A percentile compares a stretch with the other conserved stretches of the same genome.
Evolutionary conservation across 768 basidiomycete genomes (phyloP).

Genomic region (Suillus americanus): DNA sequence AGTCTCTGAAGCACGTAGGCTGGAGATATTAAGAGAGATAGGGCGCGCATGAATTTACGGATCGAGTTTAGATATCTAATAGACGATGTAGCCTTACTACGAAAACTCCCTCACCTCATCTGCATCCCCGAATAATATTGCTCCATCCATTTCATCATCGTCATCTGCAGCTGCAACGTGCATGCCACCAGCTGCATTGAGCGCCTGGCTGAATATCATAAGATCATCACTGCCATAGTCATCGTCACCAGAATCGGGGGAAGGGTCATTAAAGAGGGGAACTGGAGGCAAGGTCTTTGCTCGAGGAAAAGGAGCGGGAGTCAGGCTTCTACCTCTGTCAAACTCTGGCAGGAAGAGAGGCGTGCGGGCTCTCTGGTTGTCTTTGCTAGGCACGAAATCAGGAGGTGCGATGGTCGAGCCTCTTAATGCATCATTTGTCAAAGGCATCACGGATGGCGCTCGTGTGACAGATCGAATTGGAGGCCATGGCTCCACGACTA

Average conservation of each 20-base stretch:
- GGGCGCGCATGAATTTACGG: conserved; percentile 54
- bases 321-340: conserved; percentile 40
- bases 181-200: conserved; percentile 57
- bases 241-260: conserved; percentile 31
- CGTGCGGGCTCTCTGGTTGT: conserved; percentile 44
- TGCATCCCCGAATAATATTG: conserved; percentile 77
- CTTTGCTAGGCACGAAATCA: conserved; percentile 22
- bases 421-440: conserved; percentile 23
- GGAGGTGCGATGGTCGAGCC: conserved; percentile 36
- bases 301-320: conserved; percentile 35
- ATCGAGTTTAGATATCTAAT: conserved; percentile 8
- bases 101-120: conserved; percentile 69
- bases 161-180: conserved; percentile 64
- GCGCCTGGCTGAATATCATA: conserved; percentile 73
- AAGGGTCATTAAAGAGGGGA: conserved; percentile 40
- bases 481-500: conserved; percentile 84
- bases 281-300: conserved; percentile 36
- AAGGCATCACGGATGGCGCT: conserved; percentile 31
- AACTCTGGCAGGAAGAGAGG: conserved; percentile 77
- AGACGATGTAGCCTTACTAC: conserved; percentile 22
- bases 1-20: conserved; percentile 58
- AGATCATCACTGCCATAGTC: conserved; percentile 51
- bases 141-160: conserved; percentile 75
- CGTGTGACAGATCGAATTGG: conserved; percentile 40
- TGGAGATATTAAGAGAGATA: conserved; percentile 77